Percentiles rank a stretch among this genome's conserved stretches.
These are phyloP conservation scores for Sphagnum contortum DNA, from an alignment of 225 moss, liverwort and hornwort genomes.

Conservation along the genomic window DNA sequence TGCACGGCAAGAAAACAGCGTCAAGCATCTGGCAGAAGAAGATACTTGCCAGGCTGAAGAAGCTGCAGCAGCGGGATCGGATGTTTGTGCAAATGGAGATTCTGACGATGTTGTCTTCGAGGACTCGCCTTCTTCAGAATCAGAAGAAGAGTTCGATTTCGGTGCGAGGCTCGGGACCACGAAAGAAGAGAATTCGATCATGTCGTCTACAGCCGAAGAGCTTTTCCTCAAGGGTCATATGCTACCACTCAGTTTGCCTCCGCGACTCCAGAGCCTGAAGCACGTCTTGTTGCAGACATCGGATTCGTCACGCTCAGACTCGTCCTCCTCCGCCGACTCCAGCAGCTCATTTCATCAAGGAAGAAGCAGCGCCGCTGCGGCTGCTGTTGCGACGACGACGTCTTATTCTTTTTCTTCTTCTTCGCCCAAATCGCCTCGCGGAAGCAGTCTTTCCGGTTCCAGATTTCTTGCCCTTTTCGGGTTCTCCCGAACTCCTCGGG, in stretches of 20 bases:
- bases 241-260: constrained; percentile 32
- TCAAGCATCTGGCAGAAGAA: too few relatives aligned
- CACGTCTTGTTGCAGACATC: constrained; percentile 3
- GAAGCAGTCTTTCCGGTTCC: too few relatives aligned
- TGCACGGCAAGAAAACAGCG: too few relatives aligned
- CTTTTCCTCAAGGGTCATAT: constrained; percentile 36
- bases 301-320: constrained; percentile 17
- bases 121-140: too few relatives aligned
- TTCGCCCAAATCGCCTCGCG: too few relatives aligned
- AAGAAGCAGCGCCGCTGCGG: too few relatives aligned
- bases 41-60: constrained; percentile 1
- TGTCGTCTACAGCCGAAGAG: constrained; percentile 33
- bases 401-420: too few relatives aligned
- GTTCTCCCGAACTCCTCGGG: too few relatives aligned
- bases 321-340: constrained; percentile 15
- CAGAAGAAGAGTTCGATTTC: constrained; percentile 26
- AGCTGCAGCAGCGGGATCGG: neutral
- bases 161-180: neutral
- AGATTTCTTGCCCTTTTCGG: too few relatives aligned
- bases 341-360: constrained; percentile 14
- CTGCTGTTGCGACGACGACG: too few relatives aligned
- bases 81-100: too few relatives aligned
- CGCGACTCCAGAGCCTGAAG: constrained; percentile 35
- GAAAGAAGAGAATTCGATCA: constrained; percentile 1
- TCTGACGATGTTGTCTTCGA: too few relatives aligned